Percentiles rank a stretch among this genome's conserved stretches.
These are phyloP conservation scores for Lolium multiflorum DNA, from an alignment of 176 grass and related monocot species.

Conservation along the genomic window DNA sequence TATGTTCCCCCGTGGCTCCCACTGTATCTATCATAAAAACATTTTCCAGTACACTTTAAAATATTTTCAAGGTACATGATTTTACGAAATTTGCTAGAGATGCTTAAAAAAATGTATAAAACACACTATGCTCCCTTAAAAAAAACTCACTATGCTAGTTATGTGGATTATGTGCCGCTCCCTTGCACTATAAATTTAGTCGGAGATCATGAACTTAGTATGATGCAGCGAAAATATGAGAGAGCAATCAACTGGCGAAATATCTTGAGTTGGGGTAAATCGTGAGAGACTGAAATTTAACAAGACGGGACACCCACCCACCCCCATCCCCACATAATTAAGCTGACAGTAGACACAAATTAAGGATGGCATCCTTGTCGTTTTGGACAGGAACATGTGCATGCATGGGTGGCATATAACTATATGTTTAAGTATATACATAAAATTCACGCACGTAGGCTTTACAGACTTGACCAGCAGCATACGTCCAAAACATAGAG, in stretches of 20 bases:
- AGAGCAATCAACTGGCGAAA: background rate
- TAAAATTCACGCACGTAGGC: background rate
- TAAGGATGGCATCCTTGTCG: background rate
- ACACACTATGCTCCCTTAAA: background rate
- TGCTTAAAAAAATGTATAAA: background rate
- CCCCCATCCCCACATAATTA: too few species aligned
- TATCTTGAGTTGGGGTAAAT: background rate
- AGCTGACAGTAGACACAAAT: background rate
- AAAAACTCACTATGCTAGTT: background rate
- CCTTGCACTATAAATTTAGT: background rate
- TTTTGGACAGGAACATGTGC: background rate
- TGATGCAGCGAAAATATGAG: background rate
- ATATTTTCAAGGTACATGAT: too few species aligned
- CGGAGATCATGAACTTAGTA: background rate
- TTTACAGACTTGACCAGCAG: constrained; percentile 16
- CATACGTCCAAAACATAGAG: background rate
- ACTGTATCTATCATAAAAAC: too few species aligned
- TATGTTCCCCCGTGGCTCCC: too few species aligned
- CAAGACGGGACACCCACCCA: background rate
- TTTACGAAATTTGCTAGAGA: background rate
- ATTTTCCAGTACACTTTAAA: too few species aligned
- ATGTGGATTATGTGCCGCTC: background rate
- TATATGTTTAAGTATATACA: background rate
- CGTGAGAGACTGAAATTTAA: background rate
- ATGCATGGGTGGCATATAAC: background rate